phyloP scores from a whole-genome alignment of 768 basidiomycete genomes.

The Suillus variegatus region DNA sequence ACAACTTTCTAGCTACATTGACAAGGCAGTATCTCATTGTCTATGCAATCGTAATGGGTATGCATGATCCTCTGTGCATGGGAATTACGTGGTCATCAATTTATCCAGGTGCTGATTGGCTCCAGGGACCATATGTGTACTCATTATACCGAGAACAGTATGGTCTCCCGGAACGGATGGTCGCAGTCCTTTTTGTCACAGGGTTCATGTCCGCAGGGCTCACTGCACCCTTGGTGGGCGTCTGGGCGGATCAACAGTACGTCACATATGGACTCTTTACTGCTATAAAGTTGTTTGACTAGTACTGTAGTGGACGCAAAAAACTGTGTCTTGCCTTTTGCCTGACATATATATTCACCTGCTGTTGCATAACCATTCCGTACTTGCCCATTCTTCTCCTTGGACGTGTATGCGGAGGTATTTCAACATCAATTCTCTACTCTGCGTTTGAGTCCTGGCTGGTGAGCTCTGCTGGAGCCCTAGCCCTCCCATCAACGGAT shows the following conservation, averaged over 20 bases:
- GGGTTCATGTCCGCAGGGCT: conserved; percentile 74
- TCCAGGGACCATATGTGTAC: conserved; percentile 80
- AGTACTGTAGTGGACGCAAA: conserved; percentile 56
- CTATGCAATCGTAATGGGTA: conserved; percentile 76
- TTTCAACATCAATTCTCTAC: conserved; percentile 76
- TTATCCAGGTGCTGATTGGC: conserved; percentile 67
- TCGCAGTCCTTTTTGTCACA: conserved; percentile 75
- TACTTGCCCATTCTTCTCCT: conserved; percentile 59
- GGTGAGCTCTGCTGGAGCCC: conserved; percentile 56
- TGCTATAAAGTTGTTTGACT: conserved; percentile 2
- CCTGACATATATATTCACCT: conserved; percentile 61
- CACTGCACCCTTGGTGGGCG: conserved; percentile 69
- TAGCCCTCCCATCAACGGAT: conserved; percentile 54
- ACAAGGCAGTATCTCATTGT: conserved; percentile 61
- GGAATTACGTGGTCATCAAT: not conserved
- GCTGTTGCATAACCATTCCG: conserved; percentile 57
- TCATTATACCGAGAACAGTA: conserved; percentile 75
- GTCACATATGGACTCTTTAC: conserved; percentile 23
- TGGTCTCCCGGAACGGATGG: conserved; percentile 57
- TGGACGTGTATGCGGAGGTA: conserved; percentile 67
- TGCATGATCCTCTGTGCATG: conserved; percentile 18
- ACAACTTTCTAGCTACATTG: conserved; percentile 31
- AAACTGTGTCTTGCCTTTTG: conserved; percentile 73
- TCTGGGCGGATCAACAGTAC: conserved; percentile 78
- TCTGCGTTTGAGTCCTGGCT: conserved; percentile 81